Percentiles rank a stretch among this genome's conserved stretches.
These are phyloP conservation scores for Metarhizium humberi DNA, from an alignment of 2,329 filamentous ascomycete species.

Conservation along the genomic window DNA sequence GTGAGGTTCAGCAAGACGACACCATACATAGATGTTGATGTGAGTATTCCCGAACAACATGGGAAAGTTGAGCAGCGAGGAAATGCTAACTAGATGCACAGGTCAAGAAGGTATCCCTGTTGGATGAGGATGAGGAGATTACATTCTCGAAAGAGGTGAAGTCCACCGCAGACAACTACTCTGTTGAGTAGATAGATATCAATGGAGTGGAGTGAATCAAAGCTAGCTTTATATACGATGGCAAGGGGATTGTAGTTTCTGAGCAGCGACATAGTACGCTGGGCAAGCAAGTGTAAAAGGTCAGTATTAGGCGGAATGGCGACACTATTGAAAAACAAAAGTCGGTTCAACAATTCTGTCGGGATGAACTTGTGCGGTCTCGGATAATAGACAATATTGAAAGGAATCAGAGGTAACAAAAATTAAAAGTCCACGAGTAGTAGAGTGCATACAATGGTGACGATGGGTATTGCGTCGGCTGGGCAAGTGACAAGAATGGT, in stretches of 20 bases:
- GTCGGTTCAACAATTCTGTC: background rate
- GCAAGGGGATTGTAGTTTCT: background rate
- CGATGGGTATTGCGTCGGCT: no score
- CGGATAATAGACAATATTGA: background rate
- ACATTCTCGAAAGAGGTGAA: conserved; percentile 76
- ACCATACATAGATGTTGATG: conserved; percentile 88
- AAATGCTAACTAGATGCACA: conserved; percentile 16
- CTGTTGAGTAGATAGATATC: conserved; percentile 60
- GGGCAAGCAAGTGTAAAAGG: background rate
- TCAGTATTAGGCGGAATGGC: background rate
- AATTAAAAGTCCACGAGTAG: background rate
- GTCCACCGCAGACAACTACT: conserved; percentile 65
- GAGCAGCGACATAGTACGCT: conserved; percentile 1
- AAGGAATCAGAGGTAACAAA: background rate
- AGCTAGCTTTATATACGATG: background rate
- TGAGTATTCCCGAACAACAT: conserved; percentile 40
- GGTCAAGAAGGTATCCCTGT: conserved; percentile 60
- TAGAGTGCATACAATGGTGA: background rate
- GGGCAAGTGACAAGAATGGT: background rate
- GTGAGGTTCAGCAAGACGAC: conserved; percentile 78
- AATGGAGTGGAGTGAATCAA: background rate
- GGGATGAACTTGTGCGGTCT: background rate
- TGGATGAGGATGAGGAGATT: conserved; percentile 71
- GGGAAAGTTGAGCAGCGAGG: background rate
- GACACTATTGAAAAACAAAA: background rate